Evolutionary conservation across 345 rosid genomes (phyloP).

Genomic region (Ricinus communis): DNA sequence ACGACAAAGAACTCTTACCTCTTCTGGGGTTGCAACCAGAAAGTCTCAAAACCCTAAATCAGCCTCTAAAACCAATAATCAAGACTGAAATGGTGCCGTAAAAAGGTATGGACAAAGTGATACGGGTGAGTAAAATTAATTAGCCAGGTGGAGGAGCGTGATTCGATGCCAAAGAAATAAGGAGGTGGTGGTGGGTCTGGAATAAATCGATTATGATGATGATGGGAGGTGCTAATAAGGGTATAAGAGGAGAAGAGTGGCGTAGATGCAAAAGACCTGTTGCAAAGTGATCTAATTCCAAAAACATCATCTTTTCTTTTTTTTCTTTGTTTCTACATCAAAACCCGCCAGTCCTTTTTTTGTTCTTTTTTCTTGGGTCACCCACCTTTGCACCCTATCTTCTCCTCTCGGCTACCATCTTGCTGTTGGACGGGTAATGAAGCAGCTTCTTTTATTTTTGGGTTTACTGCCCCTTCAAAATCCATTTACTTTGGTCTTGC

Average conservation of each 20-base stretch:
- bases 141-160: conserved; percentile 11
- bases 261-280: not conserved
- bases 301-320: conserved; percentile 6
- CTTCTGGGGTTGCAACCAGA: not conserved
- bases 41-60: conserved; percentile 15
- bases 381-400: not conserved
- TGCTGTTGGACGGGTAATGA: not conserved
- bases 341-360: not conserved
- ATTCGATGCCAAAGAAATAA: conserved; percentile 1
- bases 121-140: not conserved
- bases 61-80: not conserved
- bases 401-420: not conserved
- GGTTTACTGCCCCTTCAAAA: not conserved
- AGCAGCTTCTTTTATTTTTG: not conserved
- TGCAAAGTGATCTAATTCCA: not conserved
- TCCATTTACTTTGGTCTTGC: not conserved
- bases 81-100: too few relatives aligned
- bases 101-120: not conserved
- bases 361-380: not conserved
- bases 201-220: conserved; percentile 1
- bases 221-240: not conserved
- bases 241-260: not conserved
- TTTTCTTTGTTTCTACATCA: not conserved
- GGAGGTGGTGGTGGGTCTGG: conserved; percentile 15
- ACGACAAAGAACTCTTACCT: conserved; percentile 13